These are phyloP conservation scores for Voacanga thouarsii DNA, from an alignment of 257 asterid genomes.

Conservation along the genomic window DNA sequence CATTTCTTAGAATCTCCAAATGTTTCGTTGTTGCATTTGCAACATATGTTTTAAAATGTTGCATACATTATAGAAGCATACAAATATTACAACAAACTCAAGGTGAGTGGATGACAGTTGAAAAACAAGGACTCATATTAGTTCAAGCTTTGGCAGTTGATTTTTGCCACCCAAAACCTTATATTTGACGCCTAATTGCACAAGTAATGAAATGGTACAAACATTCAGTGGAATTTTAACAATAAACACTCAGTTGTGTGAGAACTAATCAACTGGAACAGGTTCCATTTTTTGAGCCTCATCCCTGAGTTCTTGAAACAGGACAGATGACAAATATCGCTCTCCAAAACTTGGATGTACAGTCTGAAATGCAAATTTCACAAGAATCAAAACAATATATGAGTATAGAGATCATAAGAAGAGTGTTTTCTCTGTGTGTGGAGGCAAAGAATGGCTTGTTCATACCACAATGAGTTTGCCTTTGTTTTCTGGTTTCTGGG, in stretches of 20 bases:
- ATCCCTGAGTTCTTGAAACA: conserved; percentile 76
- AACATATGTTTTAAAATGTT: too few species aligned
- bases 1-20: too few species aligned
- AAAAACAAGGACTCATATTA: too few species aligned
- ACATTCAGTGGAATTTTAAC: not conserved
- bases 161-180: too few species aligned
- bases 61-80: too few species aligned
- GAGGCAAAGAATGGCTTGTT: not conserved
- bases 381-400: not conserved
- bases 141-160: not conserved
- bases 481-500: conserved; percentile 80
- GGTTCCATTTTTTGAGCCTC: conserved; percentile 93
- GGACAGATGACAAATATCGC: conserved; percentile 78
- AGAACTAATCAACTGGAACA: conserved; percentile 67
- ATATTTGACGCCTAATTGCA: too few species aligned
- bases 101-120: too few species aligned
- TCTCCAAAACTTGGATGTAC: conserved; percentile 94
- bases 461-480: conserved; percentile 96
- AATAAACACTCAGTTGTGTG: not conserved
- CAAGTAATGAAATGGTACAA: not conserved
- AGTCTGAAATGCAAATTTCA: conserved; percentile 46
- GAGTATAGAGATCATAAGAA: not conserved
- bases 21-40: too few species aligned
- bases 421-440: not conserved
- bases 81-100: not conserved